Percentiles rank a stretch among this genome's conserved stretches.
phyloP scores from a whole-genome alignment of 2,329 filamentous ascomycete species.

The Aspergillus novofumigatus region DNA sequence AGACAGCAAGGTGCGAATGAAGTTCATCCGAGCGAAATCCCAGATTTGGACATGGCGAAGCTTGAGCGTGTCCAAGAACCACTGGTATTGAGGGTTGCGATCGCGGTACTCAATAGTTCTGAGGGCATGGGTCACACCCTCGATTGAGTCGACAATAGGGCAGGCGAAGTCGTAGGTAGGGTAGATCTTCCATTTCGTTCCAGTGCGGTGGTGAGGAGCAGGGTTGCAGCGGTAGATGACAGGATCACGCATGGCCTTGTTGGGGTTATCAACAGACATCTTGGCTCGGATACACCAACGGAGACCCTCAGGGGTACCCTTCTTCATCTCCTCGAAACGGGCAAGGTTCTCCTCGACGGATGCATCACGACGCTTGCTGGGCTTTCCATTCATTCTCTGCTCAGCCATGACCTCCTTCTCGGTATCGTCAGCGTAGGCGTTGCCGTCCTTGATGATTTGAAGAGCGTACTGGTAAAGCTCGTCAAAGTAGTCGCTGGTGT shows the following conservation, averaged over 20 bases:
- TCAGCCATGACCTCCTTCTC: slow-evolving; percentile 82
- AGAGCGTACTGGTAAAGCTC: slow-evolving; percentile 82
- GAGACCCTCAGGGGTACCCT: slow-evolving; percentile 70
- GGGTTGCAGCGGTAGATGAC: slow-evolving; percentile 95
- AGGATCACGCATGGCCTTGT: slow-evolving; percentile 93
- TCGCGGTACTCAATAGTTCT: slow-evolving; percentile 59
- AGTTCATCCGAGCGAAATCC: slow-evolving; percentile 53
- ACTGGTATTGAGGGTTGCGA: slow-evolving; percentile 50
- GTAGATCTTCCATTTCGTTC: slow-evolving; percentile 62
- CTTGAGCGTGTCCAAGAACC: slow-evolving; percentile 47
- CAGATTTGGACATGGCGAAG: slow-evolving; percentile 46
- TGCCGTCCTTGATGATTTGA: slow-evolving; percentile 76
- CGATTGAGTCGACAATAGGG: slow-evolving; percentile 59
- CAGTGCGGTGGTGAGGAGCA: slow-evolving; percentile 58
- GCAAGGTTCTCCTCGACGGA: slow-evolving; percentile 77
- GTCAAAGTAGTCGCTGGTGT: slow-evolving; percentile 95
- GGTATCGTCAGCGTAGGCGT: slow-evolving; percentile 93
- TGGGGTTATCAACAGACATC: slow-evolving; percentile 84
- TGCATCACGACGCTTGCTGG: slow-evolving; percentile 75
- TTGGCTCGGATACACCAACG: slow-evolving; percentile 93
- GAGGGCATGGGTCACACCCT: slow-evolving; percentile 62
- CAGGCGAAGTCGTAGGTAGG: slow-evolving; percentile 65
- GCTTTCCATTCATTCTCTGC: slow-evolving; percentile 77
- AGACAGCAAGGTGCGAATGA: slow-evolving; percentile 48
- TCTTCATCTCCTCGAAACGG: slow-evolving; percentile 91